Percentiles rank a stretch among this genome's conserved stretches.
phyloP scores from a whole-genome alignment of 768 basidiomycete species.

The Collybiopsis luxurians region DNA sequence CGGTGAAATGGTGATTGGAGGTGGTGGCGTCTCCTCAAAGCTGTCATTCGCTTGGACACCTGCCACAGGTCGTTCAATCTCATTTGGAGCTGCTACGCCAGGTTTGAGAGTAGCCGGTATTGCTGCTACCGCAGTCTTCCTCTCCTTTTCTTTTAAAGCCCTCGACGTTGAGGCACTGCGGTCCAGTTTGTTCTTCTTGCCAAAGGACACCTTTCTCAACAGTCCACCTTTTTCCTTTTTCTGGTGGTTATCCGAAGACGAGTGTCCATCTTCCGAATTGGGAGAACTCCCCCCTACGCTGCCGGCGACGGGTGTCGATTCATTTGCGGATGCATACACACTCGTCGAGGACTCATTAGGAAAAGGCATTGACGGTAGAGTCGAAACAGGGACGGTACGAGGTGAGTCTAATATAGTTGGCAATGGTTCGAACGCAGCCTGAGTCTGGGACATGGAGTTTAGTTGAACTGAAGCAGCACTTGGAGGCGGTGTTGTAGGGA shows the following conservation, averaged over 20 bases:
- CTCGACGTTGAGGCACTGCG: slow-evolving; percentile 2
- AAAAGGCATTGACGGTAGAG: slow-evolving; percentile 17
- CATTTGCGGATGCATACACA: neutral
- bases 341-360: slow-evolving; percentile 6
- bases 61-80: neutral
- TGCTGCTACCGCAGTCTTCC: neutral
- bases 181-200: neutral
- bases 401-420: neutral
- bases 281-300: neutral
- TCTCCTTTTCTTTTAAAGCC: slow-evolving; percentile 4
- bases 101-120: neutral
- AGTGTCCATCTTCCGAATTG: slow-evolving; percentile 6
- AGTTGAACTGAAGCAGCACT: slow-evolving; percentile 25
- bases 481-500: slow-evolving; percentile 32
- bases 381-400: neutral
- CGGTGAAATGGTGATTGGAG: slow-evolving; percentile 36
- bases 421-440: neutral
- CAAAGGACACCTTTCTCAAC: slow-evolving; percentile 3
- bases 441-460: slow-evolving; percentile 20
- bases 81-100: neutral
- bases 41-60: neutral
- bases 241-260: neutral
- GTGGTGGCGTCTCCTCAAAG: neutral
- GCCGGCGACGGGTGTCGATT: neutral
- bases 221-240: slow-evolving; percentile 4